Evolutionary conservation across 495 filamentous ascomycete genomes (phyloP).

Genomic region (Thozetella sp.): DNA sequence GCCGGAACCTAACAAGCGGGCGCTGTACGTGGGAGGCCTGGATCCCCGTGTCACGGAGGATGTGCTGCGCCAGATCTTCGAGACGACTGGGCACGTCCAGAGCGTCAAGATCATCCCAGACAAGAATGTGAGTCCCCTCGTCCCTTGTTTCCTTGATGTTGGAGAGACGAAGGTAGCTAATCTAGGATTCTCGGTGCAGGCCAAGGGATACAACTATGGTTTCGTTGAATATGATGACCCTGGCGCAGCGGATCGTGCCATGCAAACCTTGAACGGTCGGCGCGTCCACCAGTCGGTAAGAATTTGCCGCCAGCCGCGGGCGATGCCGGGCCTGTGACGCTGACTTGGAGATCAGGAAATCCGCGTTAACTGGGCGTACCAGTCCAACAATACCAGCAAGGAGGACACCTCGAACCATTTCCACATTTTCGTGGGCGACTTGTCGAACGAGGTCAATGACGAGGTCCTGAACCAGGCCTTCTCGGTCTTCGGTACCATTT

Average conservation of each 20-base stretch:
- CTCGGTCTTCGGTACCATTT: conserved; percentile 93
- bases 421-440: conserved; percentile 98
- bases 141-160: background rate
- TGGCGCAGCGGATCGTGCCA: conserved; percentile 91
- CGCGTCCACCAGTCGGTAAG: conserved; percentile 90
- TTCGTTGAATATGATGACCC: conserved; percentile 99
- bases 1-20: conserved; percentile 98
- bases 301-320: background rate
- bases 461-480: conserved; percentile 95
- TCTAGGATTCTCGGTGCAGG: conserved; percentile 51
- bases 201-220: conserved; percentile 98
- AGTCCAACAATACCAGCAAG: conserved; percentile 92
- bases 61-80: conserved; percentile 96
- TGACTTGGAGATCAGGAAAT: conserved; percentile 72
- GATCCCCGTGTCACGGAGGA: conserved; percentile 97
- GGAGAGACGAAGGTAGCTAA: background rate
- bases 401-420: conserved; percentile 99
- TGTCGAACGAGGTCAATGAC: conserved; percentile 99
- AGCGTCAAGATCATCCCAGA: conserved; percentile 99
- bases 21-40: conserved; percentile 93
- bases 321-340: background rate
- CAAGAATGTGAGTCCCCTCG: conserved; percentile 76
- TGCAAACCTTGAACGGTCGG: conserved; percentile 94
- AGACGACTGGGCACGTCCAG: conserved; percentile 96
- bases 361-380: conserved; percentile 99